Evolutionary conservation across 176 grass and related monocot genomes (phyloP).

Genomic region (Chloris gayana): DNA sequence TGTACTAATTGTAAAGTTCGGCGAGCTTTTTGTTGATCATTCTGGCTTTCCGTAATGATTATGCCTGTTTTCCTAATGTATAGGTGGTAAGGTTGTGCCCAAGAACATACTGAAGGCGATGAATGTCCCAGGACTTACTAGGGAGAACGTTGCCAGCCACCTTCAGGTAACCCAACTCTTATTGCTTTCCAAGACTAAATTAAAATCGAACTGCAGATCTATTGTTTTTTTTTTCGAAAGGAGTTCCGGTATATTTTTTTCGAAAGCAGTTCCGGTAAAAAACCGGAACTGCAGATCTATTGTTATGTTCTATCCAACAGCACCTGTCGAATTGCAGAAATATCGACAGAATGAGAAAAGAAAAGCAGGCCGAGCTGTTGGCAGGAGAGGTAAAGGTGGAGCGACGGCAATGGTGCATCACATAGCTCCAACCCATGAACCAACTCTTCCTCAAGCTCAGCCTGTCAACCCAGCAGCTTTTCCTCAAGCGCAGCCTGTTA

Average conservation of each 20-base stretch:
- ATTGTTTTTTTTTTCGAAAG: neutral
- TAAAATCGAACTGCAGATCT: neutral
- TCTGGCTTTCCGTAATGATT: neutral
- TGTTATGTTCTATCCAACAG: neutral
- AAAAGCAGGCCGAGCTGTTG: neutral
- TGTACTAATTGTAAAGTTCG: too few relatives aligned
- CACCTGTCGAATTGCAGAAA: constrained; percentile 11
- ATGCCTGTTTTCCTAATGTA: neutral
- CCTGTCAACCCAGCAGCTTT: neutral
- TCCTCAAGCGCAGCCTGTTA: too few relatives aligned
- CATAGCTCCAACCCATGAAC: neutral
- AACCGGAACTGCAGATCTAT: too few relatives aligned
- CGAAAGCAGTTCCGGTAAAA: too few relatives aligned
- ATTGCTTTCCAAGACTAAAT: neutral
- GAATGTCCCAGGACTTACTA: constrained; percentile 7
- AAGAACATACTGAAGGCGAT: constrained; percentile 44
- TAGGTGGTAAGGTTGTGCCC: constrained; percentile 24
- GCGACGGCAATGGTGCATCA: neutral
- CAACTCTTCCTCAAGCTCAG: neutral
- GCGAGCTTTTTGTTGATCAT: too few relatives aligned
- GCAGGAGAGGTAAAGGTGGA: neutral
- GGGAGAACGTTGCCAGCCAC: constrained; percentile 48
- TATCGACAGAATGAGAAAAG: neutral
- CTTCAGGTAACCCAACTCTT: constrained; percentile 31
- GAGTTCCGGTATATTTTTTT: too few relatives aligned